Conservation (phyloP, 176 grass and related monocot species). For the Hordeum vulgare region DNA sequence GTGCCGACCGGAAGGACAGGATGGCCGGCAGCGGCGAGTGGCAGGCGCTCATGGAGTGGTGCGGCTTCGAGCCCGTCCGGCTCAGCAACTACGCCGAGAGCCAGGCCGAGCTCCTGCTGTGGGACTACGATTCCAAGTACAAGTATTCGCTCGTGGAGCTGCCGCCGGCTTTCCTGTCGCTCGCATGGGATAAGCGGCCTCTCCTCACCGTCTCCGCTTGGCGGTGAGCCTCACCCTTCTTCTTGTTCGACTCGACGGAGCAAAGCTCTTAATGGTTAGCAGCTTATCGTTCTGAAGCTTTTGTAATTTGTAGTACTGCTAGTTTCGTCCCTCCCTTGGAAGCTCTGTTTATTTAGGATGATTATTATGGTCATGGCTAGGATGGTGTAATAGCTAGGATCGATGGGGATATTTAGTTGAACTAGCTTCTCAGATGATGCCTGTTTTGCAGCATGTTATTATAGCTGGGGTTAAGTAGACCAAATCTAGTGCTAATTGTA, state of each 20-base stretch:
- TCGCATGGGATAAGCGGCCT: slow-evolving; percentile 69
- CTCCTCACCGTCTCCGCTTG: slow-evolving; percentile 91
- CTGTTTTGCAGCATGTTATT: slow-evolving; percentile 3
- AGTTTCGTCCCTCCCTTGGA: not conserved
- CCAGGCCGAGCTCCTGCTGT: slow-evolving; percentile 88
- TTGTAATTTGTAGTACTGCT: not conserved
- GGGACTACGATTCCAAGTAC: slow-evolving; percentile 85
- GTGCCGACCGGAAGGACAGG: slow-evolving; percentile 43
- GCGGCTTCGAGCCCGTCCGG: slow-evolving; percentile 50
- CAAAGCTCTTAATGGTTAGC: not conserved
- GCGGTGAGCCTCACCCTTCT: too few relatives aligned
- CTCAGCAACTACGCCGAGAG: slow-evolving; percentile 90
- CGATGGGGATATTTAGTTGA: slow-evolving; percentile 12
- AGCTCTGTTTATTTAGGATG: slow-evolving; percentile 8
- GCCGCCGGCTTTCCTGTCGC: slow-evolving; percentile 52
- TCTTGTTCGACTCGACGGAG: not conserved
- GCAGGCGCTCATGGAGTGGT: slow-evolving; percentile 61
- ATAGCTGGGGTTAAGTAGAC: not conserved
- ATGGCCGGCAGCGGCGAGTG: slow-evolving; percentile 71
- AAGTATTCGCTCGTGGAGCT: slow-evolving; percentile 69
- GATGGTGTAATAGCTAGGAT: slow-evolving; percentile 39
- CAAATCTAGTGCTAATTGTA: slow-evolving; percentile 37
- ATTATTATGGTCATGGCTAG: slow-evolving; percentile 16
- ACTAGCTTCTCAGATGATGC: slow-evolving; percentile 8
- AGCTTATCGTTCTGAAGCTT: slow-evolving; percentile 22